Evolutionary conservation across 345 rosid genomes (phyloP), one percentile per base, ranked within the genome.

Genomic region (Hibiscus mutabilis): DNA sequence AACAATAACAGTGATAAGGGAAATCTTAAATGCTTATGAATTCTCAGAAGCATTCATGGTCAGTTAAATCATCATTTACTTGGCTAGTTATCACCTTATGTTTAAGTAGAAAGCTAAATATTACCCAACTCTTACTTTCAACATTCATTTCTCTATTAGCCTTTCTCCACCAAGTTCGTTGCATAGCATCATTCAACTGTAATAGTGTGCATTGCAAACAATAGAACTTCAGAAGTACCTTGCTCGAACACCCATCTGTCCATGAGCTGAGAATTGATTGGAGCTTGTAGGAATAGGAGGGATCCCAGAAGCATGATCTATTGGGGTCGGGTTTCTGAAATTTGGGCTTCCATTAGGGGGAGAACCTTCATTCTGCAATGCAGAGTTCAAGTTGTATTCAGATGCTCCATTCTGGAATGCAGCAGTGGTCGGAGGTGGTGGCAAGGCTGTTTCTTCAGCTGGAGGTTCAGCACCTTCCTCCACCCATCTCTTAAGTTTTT

Each of bases 401-500:
- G 83, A 25, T 52, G 71, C 77, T 70, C 94, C 94, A 71, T 85
- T 95, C 82, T 83, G 89, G 78, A 88, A 87, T 57, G 86, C 70
- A 56, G 89, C 33, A 25, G 33, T 58, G 61, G 61, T 58, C 27
- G 99, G 99, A 75, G 99, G 99, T 69, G 98, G 98, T 40, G 96
- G 80, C 72, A 87, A 72, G 22, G 90, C 87, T 52, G 94, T 76
- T 82, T 89, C 96, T 77, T 91, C 95, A 22, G 96, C 88, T 65
- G 95, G 89, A 52, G 92, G 88, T 70, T 86, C 95, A 56, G 77
- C 99, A 66, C 99, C 99, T 84, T 84, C 96, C 84, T 96, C 97
- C 67, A 92, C 93, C 99, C 99, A 92, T 87, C 93, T 88, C 86
- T 92, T 96, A 25, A 88, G 93, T 68, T 92, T 92, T 73, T 91